A percentile compares a stretch with the other conserved stretches of the same genome.
These are phyloP conservation scores for Baudoinia panamericana DNA, from an alignment of 495 filamentous ascomycete genomes.

Conservation along the genomic window DNA sequence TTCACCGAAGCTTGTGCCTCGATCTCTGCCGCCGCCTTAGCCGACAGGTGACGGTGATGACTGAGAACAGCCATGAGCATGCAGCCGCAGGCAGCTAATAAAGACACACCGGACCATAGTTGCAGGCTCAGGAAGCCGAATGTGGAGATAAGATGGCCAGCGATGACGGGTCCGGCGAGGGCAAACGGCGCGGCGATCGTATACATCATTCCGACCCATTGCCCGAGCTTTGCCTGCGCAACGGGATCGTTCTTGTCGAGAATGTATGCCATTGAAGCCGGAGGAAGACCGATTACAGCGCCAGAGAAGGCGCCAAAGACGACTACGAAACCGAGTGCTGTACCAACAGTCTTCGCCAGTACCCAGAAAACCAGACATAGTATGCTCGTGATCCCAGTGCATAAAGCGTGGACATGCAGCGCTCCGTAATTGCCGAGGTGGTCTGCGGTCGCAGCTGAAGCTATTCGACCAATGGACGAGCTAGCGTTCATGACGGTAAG, in stretches of 20 bases:
- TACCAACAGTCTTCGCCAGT: slow-evolving; percentile 14
- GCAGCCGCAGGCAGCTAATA: slow-evolving; percentile 22
- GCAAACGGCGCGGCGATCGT: slow-evolving; percentile 25
- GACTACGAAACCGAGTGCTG: slow-evolving; percentile 31
- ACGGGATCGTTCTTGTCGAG: slow-evolving; percentile 17
- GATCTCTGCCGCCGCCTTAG: too few relatives aligned
- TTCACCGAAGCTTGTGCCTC: too few relatives aligned
- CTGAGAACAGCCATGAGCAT: slow-evolving; percentile 18
- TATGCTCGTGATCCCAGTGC: slow-evolving; percentile 25
- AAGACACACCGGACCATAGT: slow-evolving; percentile 25
- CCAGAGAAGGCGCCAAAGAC: slow-evolving; percentile 32
- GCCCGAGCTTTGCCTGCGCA: slow-evolving; percentile 27
- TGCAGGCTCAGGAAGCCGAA: slow-evolving; percentile 24
- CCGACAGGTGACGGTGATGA: too few relatives aligned
- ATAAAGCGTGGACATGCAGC: slow-evolving; percentile 28
- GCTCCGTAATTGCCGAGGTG: slow-evolving; percentile 20
- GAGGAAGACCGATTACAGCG: slow-evolving; percentile 32
- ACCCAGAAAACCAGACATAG: slow-evolving; percentile 31
- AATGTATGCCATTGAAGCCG: slow-evolving; percentile 31
- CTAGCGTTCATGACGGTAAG: slow-evolving; percentile 33
- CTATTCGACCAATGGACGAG: slow-evolving; percentile 29
- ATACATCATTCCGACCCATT: slow-evolving; percentile 39
- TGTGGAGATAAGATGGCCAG: slow-evolving; percentile 25
- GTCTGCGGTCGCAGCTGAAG: slow-evolving; percentile 23
- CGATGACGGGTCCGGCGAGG: slow-evolving; percentile 32